phyloP scores from a whole-genome alignment of 176 grass and related monocot genomes.

The Eleusine indica region DNA sequence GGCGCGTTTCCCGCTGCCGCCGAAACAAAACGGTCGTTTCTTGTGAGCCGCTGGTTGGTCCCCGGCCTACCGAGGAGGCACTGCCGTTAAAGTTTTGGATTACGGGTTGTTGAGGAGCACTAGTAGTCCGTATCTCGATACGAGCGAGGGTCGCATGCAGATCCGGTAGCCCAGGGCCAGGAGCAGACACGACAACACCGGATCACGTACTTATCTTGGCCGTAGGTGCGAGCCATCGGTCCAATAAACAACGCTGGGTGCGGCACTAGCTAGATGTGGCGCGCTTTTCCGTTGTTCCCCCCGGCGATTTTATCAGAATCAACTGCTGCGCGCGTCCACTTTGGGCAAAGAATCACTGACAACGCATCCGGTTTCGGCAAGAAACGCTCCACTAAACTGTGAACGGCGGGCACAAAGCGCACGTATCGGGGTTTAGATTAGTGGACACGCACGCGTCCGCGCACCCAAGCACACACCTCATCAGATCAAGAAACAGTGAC shows the following conservation, averaged over 20 bases:
- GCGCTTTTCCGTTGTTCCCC: conserved; percentile 3
- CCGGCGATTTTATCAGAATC: conserved; percentile 18
- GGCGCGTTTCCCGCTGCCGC: background rate
- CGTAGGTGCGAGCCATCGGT: background rate
- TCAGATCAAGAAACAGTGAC: background rate
- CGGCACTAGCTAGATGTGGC: conserved; percentile 19
- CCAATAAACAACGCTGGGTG: conserved; percentile 4
- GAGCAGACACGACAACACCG: background rate
- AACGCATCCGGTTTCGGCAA: background rate
- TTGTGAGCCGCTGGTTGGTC: background rate
- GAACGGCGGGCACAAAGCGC: background rate
- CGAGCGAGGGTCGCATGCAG: background rate
- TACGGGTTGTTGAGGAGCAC: background rate
- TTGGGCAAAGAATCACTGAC: background rate
- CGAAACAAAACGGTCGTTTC: background rate
- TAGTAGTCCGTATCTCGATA: background rate
- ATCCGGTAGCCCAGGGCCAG: background rate
- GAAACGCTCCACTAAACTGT: background rate
- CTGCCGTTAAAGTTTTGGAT: background rate
- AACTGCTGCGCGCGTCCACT: background rate
- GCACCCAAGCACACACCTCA: background rate
- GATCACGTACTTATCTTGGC: background rate
- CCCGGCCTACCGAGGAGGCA: background rate
- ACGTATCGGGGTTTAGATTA: no score
- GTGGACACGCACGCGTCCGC: background rate